Conservation (phyloP, 768 basidiomycete genomes). For the Termitomyces titanicus region DNA sequence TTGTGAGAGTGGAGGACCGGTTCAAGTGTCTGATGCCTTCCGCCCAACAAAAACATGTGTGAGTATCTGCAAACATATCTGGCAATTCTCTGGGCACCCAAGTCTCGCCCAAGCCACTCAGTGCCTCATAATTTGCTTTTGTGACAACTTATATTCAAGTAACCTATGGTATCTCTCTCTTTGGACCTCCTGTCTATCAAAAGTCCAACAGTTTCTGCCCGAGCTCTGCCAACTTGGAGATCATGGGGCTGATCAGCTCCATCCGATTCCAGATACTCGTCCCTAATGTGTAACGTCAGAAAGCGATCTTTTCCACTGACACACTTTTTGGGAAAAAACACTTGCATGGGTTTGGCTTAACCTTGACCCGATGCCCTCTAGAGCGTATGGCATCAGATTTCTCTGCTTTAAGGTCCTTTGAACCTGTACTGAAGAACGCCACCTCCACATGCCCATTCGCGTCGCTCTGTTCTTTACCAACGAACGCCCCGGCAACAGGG, state of each 20-base stretch:
- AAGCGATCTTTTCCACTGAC: neutral
- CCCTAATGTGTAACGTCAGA: neutral
- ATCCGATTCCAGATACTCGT: neutral
- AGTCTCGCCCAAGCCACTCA: too few relatives aligned
- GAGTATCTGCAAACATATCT: too few relatives aligned
- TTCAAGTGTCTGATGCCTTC: too few relatives aligned
- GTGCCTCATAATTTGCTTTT: too few relatives aligned
- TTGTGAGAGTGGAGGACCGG: too few relatives aligned
- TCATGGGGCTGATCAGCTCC: neutral
- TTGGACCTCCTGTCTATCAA: neutral
- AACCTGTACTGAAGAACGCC: conserved; percentile 22
- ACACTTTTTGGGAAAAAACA: too few relatives aligned
- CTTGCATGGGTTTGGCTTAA: neutral
- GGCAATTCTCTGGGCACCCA: too few relatives aligned
- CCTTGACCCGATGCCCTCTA: conserved; percentile 11
- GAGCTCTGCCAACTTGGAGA: neutral
- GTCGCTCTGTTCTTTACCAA: conserved; percentile 22
- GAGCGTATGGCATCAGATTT: conserved; percentile 30
- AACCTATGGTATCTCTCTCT: neutral
- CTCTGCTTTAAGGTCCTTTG: conserved; percentile 28
- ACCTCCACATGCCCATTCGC: conserved; percentile 24
- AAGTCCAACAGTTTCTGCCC: neutral
- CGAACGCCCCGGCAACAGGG: conserved; percentile 30
- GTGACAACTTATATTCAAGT: neutral
- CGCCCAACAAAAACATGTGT: too few relatives aligned